Base-by-base conservation (phyloP, 495 filamentous ascomycete genomes). In the Neurospora sp. region DNA sequence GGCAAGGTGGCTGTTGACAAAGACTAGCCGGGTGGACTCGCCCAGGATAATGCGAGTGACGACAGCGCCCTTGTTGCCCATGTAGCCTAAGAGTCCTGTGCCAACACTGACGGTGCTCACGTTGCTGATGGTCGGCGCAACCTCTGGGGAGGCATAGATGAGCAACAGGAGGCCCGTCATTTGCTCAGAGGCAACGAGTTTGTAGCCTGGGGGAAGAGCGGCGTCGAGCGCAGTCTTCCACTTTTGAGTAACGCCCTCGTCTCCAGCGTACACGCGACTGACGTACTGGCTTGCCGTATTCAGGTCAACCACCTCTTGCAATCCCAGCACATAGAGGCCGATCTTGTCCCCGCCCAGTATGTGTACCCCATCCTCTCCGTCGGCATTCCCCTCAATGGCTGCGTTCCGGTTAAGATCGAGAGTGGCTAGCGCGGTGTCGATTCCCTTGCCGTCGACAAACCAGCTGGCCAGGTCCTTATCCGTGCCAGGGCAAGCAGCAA, bases 41-140 rank as follows among this genome's bases (percentile, higher is more conserved):
- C 96, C 96, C 17, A 99, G 83, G 1, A 98, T 82, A 27, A 99
- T 82, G 44, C 96, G 89, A 45, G 92, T 91, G 12, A 89, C 88
- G 8, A 95, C 91, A 16, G 91, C 94, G 1, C 96, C 96, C 81
- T 99, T 99, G 77, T 99, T 99, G 6, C 96, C 96, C 86, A 97
- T 89, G 74, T 96, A 97, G 0, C 96, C 95, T 80, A 95, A 88
- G 68, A 97, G 76, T 1, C 96, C 94, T 0, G 96, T 98, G 3
- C 94, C 94, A 6, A 97, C 91, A 69, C 83, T 90, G 9, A 87
- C 88, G 12, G 89, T 93, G 76, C 91, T 94, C 69, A 97, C 89
- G 40, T 90, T 91, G 42, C 89, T 90, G 42, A 97, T 85, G 3
- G 88, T 89, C 1, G 90, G 85, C 27, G 87, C 87, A 65, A 98